A percentile compares a stretch with the other conserved stretches of the same genome.
Evolutionary conservation across 352 stramenopile genomes (phyloP).

Genomic region (Hyaloperonospora brassicae): DNA sequence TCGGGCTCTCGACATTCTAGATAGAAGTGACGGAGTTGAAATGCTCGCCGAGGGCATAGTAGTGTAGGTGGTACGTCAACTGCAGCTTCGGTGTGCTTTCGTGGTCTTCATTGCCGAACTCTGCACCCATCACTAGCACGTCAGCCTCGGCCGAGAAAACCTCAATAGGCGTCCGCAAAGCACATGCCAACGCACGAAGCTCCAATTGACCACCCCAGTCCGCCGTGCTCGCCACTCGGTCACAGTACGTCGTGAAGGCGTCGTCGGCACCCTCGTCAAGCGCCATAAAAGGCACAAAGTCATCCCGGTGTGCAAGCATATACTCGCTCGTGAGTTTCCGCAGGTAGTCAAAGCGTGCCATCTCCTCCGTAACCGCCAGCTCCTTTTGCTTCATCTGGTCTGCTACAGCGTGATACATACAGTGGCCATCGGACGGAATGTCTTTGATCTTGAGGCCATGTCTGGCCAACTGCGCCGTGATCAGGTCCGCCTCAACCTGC

Average conservation of each 20-base stretch:
- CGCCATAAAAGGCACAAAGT: slow-evolving; percentile 90
- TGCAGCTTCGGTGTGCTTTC: slow-evolving; percentile 57
- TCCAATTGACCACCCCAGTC: slow-evolving; percentile 97
- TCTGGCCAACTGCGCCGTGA: slow-evolving; percentile 46
- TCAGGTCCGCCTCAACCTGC: slow-evolving; percentile 74
- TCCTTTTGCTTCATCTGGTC: slow-evolving; percentile 81
- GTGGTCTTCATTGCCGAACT: slow-evolving; percentile 41
- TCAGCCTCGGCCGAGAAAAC: slow-evolving; percentile 88
- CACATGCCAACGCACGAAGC: slow-evolving; percentile 86
- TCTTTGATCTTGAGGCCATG: slow-evolving; percentile 81
- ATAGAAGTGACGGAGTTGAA: slow-evolving; percentile 92
- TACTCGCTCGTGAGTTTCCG: slow-evolving; percentile 64
- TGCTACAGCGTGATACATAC: slow-evolving; percentile 94
- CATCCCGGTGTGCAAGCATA: slow-evolving; percentile 75
- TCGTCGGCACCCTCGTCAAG: slow-evolving; percentile 36
- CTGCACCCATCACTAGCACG: slow-evolving; percentile 86
- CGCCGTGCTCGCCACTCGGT: slow-evolving; percentile 82
- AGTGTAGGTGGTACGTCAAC: slow-evolving; percentile 94
- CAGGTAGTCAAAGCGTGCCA: slow-evolving; percentile 59
- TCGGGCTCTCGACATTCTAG: slow-evolving; percentile 1
- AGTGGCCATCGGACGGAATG: slow-evolving; percentile 95
- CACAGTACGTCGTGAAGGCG: slow-evolving; percentile 89
- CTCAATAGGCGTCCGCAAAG: slow-evolving; percentile 82
- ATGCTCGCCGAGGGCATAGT: slow-evolving; percentile 98
- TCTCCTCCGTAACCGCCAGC: slow-evolving; percentile 12